Evolutionary conservation across 1,284 basidiomycete species (phyloP).

Genomic region (Irpex sp.): DNA sequence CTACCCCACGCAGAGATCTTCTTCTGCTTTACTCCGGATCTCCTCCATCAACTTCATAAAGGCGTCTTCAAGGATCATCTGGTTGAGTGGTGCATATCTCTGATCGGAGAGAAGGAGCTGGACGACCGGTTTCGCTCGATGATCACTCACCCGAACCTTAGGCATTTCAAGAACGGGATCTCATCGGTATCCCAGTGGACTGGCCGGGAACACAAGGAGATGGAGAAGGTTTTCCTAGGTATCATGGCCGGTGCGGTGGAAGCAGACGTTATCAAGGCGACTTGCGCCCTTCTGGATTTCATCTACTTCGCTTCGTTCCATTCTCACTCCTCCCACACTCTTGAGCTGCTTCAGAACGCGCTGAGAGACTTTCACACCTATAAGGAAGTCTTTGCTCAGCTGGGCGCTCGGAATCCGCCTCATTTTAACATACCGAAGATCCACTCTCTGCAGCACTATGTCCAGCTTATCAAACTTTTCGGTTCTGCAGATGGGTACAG

Average conservation of each 20-base stretch:
- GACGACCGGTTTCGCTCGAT: conserved; percentile 20
- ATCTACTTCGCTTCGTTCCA: conserved; percentile 21
- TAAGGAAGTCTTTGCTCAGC: conserved; percentile 24
- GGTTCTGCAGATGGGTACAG: conserved; percentile 23
- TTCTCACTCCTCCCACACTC: conserved; percentile 14
- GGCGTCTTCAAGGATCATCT: conserved; percentile 30
- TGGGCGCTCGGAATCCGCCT: conserved; percentile 8
- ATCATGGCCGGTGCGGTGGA: conserved; percentile 15
- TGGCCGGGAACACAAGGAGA: conserved; percentile 24
- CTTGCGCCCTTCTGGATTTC: conserved; percentile 23
- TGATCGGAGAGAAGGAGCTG: conserved; percentile 20
- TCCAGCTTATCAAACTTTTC: conserved; percentile 13
- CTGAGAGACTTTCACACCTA: conserved; percentile 20
- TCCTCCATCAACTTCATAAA: conserved; percentile 27
- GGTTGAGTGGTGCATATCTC: conserved; percentile 19
- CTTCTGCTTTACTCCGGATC: conserved; percentile 21
- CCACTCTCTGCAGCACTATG: conserved; percentile 23
- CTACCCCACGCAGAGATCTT: conserved; percentile 21
- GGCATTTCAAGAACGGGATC: conserved; percentile 25
- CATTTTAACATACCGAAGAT: conserved; percentile 32
- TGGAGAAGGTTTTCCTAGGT: conserved; percentile 23
- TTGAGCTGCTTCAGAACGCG: conserved; percentile 13
- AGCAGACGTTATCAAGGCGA: conserved; percentile 6
- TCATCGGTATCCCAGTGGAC: conserved; percentile 22
- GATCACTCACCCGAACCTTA: conserved; percentile 13